Conservation (phyloP, 441 rosid species). For the Heliophila coronopifolia region DNA sequence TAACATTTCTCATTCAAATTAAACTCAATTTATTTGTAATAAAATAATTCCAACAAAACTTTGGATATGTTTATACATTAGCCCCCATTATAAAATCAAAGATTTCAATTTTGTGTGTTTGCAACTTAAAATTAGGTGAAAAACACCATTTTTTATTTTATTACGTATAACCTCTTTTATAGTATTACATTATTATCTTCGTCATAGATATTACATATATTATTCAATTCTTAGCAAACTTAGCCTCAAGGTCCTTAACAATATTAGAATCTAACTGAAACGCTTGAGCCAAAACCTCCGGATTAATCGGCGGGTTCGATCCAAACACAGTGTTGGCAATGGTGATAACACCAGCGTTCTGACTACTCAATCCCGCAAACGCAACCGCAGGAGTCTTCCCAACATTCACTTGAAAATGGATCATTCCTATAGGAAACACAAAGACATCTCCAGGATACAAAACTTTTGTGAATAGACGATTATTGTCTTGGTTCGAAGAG, state of each 20-base stretch:
- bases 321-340: constrained; percentile 37
- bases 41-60: no score
- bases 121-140: no score
- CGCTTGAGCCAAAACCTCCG: constrained; percentile 30
- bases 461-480: constrained; percentile 33
- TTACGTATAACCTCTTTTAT: no score
- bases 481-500: constrained; percentile 33
- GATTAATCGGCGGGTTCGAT: constrained; percentile 21
- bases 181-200: no score
- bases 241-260: constrained; percentile 27
- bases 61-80: no score
- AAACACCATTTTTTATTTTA: no score
- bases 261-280: constrained; percentile 29
- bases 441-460: constrained; percentile 38
- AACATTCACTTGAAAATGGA: constrained; percentile 41
- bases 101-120: no score
- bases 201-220: no score
- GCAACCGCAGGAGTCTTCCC: constrained; percentile 33
- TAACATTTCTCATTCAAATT: no score
- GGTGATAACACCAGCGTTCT: constrained; percentile 37
- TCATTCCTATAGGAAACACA: constrained; percentile 41
- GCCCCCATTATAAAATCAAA: no score
- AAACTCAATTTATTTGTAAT: no score
- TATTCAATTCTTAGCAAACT: constrained; percentile 19
- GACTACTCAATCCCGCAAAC: constrained; percentile 37